A percentile compares a stretch with the other conserved stretches of the same genome.
phyloP scores from a whole-genome alignment of 2,329 filamentous ascomycete species.

The Phialophora expanda region DNA sequence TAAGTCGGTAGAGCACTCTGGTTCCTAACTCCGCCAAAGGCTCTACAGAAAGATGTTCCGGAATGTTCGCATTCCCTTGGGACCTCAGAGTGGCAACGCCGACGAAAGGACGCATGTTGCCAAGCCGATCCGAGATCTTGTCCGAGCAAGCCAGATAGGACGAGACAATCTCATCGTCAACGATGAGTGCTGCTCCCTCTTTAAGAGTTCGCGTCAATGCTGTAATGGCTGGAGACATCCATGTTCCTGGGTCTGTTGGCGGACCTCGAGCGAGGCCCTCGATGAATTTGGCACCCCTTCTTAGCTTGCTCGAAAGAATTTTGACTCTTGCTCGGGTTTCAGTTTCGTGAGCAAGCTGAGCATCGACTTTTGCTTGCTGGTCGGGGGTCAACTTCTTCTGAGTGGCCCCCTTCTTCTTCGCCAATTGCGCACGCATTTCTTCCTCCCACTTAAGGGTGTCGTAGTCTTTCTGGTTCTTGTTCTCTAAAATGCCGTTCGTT shows the following conservation, averaged over 20 bases:
- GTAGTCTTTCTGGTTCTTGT: conserved; percentile 94
- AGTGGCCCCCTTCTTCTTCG: conserved; percentile 84
- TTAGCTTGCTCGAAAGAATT: conserved; percentile 70
- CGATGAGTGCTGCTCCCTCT: conserved; percentile 79
- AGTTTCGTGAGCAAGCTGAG: conserved; percentile 85
- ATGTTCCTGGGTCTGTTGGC: conserved; percentile 83
- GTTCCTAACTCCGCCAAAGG: conserved; percentile 83
- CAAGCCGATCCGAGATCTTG: conserved; percentile 74
- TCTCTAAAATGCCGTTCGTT: conserved; percentile 68
- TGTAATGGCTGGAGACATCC: conserved; percentile 82
- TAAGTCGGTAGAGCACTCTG: conserved; percentile 84
- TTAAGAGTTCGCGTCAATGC: conserved; percentile 75
- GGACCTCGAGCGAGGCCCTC: conserved; percentile 80
- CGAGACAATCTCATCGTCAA: conserved; percentile 76
- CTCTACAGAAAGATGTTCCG: conserved; percentile 75
- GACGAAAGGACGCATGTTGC: conserved; percentile 77
- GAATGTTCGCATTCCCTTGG: conserved; percentile 73
- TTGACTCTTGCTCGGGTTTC: conserved; percentile 76
- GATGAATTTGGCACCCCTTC: conserved; percentile 85
- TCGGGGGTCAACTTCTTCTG: conserved; percentile 90
- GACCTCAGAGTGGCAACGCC: conserved; percentile 85
- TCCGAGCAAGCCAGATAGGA: conserved; percentile 82
- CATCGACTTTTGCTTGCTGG: conserved; percentile 86
- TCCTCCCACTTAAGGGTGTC: conserved; percentile 97
- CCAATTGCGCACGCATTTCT: conserved; percentile 82